These are phyloP conservation scores for Thielaviopsis euricoi DNA, from an alignment of 2,329 filamentous ascomycete genomes.

Conservation along the genomic window DNA sequence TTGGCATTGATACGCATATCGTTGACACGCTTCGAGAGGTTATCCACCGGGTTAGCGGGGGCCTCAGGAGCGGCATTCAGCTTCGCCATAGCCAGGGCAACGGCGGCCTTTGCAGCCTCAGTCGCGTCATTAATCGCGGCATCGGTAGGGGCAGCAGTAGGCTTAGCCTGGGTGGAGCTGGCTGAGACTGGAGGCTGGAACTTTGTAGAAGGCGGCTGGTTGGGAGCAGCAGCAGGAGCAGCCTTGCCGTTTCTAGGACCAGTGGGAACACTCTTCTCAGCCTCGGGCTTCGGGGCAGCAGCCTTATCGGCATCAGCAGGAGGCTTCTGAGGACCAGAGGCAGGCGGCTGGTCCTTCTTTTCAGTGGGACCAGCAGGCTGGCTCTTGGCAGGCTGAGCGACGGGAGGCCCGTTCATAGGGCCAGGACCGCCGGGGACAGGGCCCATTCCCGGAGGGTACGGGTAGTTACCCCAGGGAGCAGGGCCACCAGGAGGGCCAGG, in stretches of 20 bases:
- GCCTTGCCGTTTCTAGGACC: conserved; percentile 25
- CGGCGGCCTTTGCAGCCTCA: conserved; percentile 56
- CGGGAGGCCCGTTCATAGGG: conserved; percentile 9
- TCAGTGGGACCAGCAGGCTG: conserved; percentile 13
- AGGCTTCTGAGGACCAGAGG: not conserved
- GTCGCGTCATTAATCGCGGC: conserved; percentile 47
- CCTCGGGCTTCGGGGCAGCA: not conserved
- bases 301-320: not conserved
- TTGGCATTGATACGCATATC: conserved; percentile 56
- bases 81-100: conserved; percentile 67
- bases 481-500: conserved; percentile 39
- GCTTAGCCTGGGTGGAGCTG: conserved; percentile 20
- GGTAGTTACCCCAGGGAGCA: conserved; percentile 39
- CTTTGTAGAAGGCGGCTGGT: conserved; percentile 22
- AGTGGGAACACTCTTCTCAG: conserved; percentile 14
- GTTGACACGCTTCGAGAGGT: conserved; percentile 56
- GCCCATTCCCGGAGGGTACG: conserved; percentile 35
- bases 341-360: conserved; percentile 33
- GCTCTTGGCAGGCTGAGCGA: conserved; percentile 8
- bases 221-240: conserved; percentile 22
- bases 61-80: conserved; percentile 26
- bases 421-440: conserved; percentile 8
- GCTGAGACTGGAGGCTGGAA: conserved; percentile 16
- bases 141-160: conserved; percentile 20
- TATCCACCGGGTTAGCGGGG: conserved; percentile 42